Conservation (phyloP, 306 rosid genomes). For the Astragalus membranaceus region DNA sequence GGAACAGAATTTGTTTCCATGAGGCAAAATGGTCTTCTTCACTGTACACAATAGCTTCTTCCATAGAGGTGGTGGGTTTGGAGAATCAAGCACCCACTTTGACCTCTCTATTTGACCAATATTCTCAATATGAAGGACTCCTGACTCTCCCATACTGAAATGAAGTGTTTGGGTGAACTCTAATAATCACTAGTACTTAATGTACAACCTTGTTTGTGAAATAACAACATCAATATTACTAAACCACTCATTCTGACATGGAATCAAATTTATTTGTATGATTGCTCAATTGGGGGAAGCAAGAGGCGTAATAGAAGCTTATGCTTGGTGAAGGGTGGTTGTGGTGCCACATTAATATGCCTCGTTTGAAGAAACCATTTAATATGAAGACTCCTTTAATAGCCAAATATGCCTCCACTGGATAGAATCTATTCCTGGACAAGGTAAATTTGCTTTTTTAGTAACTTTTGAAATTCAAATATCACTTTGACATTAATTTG, state of each 20-base stretch:
- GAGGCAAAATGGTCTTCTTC: slow-evolving; percentile 35
- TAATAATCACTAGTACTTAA: neutral
- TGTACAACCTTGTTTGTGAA: slow-evolving; percentile 4
- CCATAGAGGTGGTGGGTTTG: slow-evolving; percentile 51
- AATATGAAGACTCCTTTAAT: neutral
- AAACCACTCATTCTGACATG: neutral
- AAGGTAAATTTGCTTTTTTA: neutral
- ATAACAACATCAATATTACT: neutral
- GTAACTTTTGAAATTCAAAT: neutral
- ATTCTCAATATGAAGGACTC: slow-evolving; percentile 21
- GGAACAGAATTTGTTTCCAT: slow-evolving; percentile 25
- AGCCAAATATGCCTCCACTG: neutral
- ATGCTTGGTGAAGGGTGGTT: slow-evolving; percentile 4
- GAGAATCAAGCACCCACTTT: slow-evolving; percentile 50
- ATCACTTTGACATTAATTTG: neutral
- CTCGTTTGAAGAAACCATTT: neutral
- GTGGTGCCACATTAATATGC: neutral
- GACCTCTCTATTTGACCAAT: slow-evolving; percentile 26
- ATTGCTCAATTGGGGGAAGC: neutral
- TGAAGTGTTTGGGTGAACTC: slow-evolving; percentile 53
- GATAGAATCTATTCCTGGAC: slow-evolving; percentile 20
- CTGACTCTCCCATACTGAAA: slow-evolving; percentile 32
- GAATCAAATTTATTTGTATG: neutral
- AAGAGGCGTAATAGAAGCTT: neutral
- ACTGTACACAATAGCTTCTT: slow-evolving; percentile 25